A percentile compares a stretch with the other conserved stretches of the same genome.
Evolutionary conservation across 1,284 basidiomycete species (phyloP).

Genomic region (Sphaerobolus stellatus): DNA sequence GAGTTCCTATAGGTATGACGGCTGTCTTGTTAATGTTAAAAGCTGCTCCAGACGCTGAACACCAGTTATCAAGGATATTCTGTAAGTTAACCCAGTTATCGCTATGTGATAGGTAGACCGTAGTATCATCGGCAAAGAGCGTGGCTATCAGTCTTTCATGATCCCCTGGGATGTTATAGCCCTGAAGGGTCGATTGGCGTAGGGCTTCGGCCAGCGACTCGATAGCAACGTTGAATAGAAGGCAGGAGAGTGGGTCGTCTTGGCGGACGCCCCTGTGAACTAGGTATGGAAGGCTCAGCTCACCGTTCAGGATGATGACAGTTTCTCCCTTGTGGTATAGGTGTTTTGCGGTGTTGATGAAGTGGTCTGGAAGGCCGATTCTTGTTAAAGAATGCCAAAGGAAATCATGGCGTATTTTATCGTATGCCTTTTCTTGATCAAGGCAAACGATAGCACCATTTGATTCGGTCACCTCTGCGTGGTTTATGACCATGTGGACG

Average conservation of each 20-base stretch:
- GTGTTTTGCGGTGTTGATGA: background rate
- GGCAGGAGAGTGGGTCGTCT: slow-evolving; percentile 20
- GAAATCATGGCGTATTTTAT: background rate
- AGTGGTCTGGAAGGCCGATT: background rate
- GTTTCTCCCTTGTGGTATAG: background rate
- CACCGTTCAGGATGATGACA: background rate
- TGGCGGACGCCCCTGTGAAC: slow-evolving; percentile 4
- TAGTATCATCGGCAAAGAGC: slow-evolving; percentile 28
- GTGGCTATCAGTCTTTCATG: slow-evolving; percentile 22
- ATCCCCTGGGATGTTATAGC: slow-evolving; percentile 22
- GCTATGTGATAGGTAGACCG: slow-evolving; percentile 19
- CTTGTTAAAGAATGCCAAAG: background rate
- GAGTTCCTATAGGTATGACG: slow-evolving; percentile 31
- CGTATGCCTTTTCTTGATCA: background rate
- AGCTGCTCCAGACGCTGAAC: slow-evolving; percentile 31
- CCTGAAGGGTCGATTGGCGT: slow-evolving; percentile 18
- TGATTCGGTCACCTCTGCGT: background rate
- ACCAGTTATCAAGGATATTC: slow-evolving; percentile 30
- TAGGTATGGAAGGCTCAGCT: background rate
- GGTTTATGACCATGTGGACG: background rate
- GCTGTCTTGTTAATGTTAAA: slow-evolving; percentile 38
- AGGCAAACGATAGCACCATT: background rate
- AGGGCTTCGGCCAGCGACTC: slow-evolving; percentile 25
- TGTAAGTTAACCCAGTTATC: slow-evolving; percentile 23
- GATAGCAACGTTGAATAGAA: slow-evolving; percentile 29